phyloP scores from a whole-genome alignment of 2,329 filamentous ascomycete species.

The Rhinocladiella mackenziei region DNA sequence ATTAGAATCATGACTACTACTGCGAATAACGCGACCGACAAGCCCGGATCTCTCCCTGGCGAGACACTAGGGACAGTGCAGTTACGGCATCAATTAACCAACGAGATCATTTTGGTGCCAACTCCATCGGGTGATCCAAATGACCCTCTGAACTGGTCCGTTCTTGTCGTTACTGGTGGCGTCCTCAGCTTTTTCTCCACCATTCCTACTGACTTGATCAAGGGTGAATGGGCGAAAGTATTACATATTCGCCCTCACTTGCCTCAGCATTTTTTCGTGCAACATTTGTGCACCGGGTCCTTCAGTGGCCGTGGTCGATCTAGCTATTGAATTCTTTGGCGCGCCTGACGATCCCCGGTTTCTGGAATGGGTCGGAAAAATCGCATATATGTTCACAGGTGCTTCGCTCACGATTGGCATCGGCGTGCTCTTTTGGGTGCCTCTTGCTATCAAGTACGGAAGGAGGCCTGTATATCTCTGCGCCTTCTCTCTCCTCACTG shows the following conservation, averaged over 20 bases:
- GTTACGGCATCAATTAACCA: too few relatives aligned
- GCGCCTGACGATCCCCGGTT: not conserved
- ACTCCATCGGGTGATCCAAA: too few relatives aligned
- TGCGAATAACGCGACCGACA: too few relatives aligned
- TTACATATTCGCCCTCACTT: not conserved
- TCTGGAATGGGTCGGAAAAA: not conserved
- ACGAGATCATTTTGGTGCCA: too few relatives aligned
- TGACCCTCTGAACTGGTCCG: too few relatives aligned
- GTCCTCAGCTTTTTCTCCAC: too few relatives aligned
- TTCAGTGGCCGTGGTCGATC: not conserved
- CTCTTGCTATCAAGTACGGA: not conserved
- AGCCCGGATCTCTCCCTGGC: not conserved
- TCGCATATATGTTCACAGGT: slow-evolving; percentile 3
- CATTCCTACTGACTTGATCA: not conserved
- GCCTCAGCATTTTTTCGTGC: not conserved
- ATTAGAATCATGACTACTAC: too few relatives aligned
- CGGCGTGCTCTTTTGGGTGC: not conserved
- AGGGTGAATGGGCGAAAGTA: not conserved
- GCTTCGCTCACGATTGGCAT: slow-evolving; percentile 3
- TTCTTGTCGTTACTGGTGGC: too few relatives aligned
- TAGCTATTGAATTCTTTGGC: slow-evolving; percentile 1
- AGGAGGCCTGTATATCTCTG: too few relatives aligned
- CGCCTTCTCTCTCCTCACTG: too few relatives aligned
- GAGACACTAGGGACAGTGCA: too few relatives aligned
- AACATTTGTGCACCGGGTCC: slow-evolving; percentile 1